Evolutionary conservation across 164 flowering plant species (phyloP).

Genomic region (Vitis labrusca): DNA sequence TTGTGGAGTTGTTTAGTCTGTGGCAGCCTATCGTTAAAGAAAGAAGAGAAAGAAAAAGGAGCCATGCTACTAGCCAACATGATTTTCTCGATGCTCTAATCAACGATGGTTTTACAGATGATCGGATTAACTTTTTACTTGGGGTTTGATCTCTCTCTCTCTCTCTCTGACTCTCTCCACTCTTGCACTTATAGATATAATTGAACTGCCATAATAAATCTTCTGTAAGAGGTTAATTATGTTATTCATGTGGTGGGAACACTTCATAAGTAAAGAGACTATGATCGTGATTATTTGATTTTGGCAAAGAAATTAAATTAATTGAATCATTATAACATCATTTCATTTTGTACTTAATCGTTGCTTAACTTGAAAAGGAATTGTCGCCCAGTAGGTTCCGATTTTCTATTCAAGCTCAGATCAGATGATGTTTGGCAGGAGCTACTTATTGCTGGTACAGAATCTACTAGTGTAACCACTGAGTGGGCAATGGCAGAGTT

Average conservation of each 20-base stretch:
- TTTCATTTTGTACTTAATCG: background rate
- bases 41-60: constrained; percentile 7
- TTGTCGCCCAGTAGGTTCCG: background rate
- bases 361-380: constrained; percentile 1
- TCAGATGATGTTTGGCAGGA: constrained; percentile 17
- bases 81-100: constrained; percentile 9
- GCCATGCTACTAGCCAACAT: background rate
- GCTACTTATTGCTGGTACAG: constrained; percentile 22
- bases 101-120: constrained; percentile 11
- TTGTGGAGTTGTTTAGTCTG: background rate
- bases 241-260: too few species aligned
- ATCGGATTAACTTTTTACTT: constrained; percentile 22
- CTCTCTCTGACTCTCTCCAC: too few species aligned
- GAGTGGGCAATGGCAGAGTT: constrained; percentile 29
- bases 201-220: too few species aligned
- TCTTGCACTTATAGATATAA: too few species aligned
- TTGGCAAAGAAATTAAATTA: too few species aligned
- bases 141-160: constrained; percentile 6
- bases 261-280: too few species aligned
- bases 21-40: constrained; percentile 16
- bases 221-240: too few species aligned
- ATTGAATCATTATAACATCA: too few species aligned
- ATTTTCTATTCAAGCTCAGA: background rate
- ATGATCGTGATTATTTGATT: too few species aligned
- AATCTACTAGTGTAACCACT: constrained; percentile 17